A percentile compares a stretch with the other conserved stretches of the same genome.
These are phyloP conservation scores for Hexamita inflata DNA, from an alignment of 208 protist genomes.

Conservation along the genomic window DNA sequence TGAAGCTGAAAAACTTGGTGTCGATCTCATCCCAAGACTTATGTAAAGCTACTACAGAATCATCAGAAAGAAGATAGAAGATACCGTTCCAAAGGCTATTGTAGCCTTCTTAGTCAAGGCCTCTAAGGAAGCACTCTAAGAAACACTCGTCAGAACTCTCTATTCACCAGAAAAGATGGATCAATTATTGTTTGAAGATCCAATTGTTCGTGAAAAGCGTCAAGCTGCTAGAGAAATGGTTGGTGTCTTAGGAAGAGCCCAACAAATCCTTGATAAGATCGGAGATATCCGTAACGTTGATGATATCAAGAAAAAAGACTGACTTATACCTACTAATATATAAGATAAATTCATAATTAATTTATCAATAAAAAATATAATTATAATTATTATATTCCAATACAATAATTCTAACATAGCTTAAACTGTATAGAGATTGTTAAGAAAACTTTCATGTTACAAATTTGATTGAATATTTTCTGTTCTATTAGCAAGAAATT, in stretches of 20 bases:
- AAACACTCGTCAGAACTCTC: conserved; percentile 68
- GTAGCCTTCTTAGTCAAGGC: conserved; percentile 87
- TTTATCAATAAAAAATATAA: too few species aligned
- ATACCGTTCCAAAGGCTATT: conserved; percentile 88
- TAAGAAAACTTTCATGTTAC: too few species aligned
- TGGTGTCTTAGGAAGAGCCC: conserved; percentile 58
- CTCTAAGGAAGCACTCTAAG: conserved; percentile 63
- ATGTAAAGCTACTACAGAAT: conserved; percentile 60
- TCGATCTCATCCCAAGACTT: conserved; percentile 29
- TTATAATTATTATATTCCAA: too few species aligned
- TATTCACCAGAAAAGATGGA: conserved; percentile 72
- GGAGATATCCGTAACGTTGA: conserved; percentile 24
- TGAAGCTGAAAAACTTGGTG: conserved; percentile 32
- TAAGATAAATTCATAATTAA: too few species aligned
- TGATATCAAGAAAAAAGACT: conserved; percentile 1
- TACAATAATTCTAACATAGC: too few species aligned
- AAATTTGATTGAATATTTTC: too few species aligned
- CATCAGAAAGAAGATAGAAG: conserved; percentile 66
- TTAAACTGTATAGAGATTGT: too few species aligned
- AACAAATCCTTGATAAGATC: conserved; percentile 18
- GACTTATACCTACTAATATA: not conserved
- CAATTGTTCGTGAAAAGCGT: conserved; percentile 61
- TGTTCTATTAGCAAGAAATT: too few species aligned
- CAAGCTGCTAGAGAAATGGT: conserved; percentile 68
- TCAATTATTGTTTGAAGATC: conserved; percentile 71